These are phyloP conservation scores for Talaromyces stipitatus DNA, from an alignment of 495 filamentous ascomycete species.

Conservation along the genomic window DNA sequence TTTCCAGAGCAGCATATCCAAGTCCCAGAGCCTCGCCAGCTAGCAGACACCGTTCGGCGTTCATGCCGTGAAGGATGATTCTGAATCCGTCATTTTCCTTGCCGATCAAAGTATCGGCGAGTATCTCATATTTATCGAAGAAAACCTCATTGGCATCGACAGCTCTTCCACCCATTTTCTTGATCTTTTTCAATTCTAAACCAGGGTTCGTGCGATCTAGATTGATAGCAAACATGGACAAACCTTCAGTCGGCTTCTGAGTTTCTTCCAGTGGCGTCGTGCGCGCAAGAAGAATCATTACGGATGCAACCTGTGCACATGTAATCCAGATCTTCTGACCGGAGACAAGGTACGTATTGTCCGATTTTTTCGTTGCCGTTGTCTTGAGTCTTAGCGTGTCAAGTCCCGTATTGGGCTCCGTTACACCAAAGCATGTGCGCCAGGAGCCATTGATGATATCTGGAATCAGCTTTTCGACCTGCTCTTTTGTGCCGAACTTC, in stretches of 20 bases:
- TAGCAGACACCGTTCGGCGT: slow-evolving; percentile 59
- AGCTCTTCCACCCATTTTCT: slow-evolving; percentile 63
- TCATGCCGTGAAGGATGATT: slow-evolving; percentile 65
- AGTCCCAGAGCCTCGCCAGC: slow-evolving; percentile 62
- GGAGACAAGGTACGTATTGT: slow-evolving; percentile 48
- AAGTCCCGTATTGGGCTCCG: slow-evolving; percentile 59
- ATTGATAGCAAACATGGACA: slow-evolving; percentile 72
- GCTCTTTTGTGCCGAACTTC: slow-evolving; percentile 56
- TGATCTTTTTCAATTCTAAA: slow-evolving; percentile 60
- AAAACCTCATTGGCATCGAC: slow-evolving; percentile 66
- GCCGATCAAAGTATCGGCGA: slow-evolving; percentile 48
- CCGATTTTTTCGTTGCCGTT: slow-evolving; percentile 36
- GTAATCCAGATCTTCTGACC: slow-evolving; percentile 85
- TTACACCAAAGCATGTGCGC: slow-evolving; percentile 46
- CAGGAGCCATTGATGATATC: slow-evolving; percentile 61
- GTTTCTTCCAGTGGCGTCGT: slow-evolving; percentile 62
- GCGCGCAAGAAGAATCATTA: slow-evolving; percentile 72
- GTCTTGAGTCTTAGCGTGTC: slow-evolving; percentile 66
- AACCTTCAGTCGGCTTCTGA: slow-evolving; percentile 56
- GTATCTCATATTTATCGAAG: slow-evolving; percentile 57
- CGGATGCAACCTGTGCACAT: slow-evolving; percentile 65
- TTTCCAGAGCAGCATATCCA: slow-evolving; percentile 53
- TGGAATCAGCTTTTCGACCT: slow-evolving; percentile 53
- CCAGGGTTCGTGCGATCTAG: slow-evolving; percentile 49
- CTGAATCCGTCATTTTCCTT: slow-evolving; percentile 59